Conservation (phyloP, 805 yeast genomes). For the Saturnispora ahearnii region DNA sequence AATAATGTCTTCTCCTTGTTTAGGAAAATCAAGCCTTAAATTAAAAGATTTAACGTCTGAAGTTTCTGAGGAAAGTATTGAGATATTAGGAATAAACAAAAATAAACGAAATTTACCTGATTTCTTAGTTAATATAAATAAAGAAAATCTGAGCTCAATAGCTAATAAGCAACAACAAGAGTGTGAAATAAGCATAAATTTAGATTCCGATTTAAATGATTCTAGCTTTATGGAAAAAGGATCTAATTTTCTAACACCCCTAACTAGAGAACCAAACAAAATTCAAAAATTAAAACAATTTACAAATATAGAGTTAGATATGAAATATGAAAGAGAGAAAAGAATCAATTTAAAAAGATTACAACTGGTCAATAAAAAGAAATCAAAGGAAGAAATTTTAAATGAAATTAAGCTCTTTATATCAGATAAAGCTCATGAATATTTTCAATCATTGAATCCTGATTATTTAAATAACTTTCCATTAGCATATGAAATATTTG, state of each 20-base stretch:
- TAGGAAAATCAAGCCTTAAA: not conserved
- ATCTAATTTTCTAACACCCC: not conserved
- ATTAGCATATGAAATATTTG: slow-evolving; percentile 10
- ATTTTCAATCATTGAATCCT: slow-evolving; percentile 12
- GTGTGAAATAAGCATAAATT: not conserved
- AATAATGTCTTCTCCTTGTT: not conserved
- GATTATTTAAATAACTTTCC: not conserved
- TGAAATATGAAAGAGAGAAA: not conserved
- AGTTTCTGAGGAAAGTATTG: slow-evolving; percentile 2
- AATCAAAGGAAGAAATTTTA: not conserved
- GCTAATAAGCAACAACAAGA: not conserved
- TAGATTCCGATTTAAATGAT: too few relatives aligned
- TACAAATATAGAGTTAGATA: not conserved
- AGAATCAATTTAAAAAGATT: not conserved
- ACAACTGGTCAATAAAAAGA: slow-evolving; percentile 1
- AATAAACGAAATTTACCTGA: not conserved
- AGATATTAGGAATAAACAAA: not conserved
- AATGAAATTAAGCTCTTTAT: slow-evolving; percentile 1
- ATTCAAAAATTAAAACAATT: not conserved
- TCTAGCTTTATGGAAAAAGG: too few relatives aligned
- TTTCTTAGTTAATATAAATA: not conserved
- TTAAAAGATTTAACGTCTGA: not conserved
- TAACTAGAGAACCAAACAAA: not conserved
- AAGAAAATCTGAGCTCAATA: too few relatives aligned
- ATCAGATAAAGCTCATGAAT: not conserved